phyloP scores from a whole-genome alignment of 2,329 filamentous ascomycete genomes.

The Juglanconis juglandina region DNA sequence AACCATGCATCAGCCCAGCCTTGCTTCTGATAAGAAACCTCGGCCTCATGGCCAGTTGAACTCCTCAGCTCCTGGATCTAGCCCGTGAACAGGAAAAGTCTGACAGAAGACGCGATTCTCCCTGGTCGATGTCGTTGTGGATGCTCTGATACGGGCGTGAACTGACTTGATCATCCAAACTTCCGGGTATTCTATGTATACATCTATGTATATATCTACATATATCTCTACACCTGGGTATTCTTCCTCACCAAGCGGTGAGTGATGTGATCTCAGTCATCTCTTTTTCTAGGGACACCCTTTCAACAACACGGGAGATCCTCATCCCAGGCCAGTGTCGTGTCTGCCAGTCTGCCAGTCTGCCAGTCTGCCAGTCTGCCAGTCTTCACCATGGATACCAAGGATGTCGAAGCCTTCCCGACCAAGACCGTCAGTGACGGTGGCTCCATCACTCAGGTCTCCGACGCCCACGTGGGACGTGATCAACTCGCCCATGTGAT shows the following conservation, averaged over 20 bases:
- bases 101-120: constrained; percentile 1
- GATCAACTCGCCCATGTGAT: constrained; percentile 33
- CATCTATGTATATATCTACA: not conserved
- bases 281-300: not conserved
- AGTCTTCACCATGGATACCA: constrained; percentile 12
- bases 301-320: not conserved
- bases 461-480: constrained; percentile 34
- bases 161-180: not conserved
- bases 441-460: constrained; percentile 23
- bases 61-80: not conserved
- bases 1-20: not conserved
- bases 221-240: not conserved
- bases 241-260: not conserved
- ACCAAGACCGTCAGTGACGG: constrained; percentile 21
- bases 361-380: not conserved
- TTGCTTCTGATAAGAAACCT: not conserved
- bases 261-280: not conserved
- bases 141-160: not conserved
- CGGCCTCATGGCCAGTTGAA: not conserved
- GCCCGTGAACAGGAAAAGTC: not conserved
- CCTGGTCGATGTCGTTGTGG: constrained; percentile 2
- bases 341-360: not conserved
- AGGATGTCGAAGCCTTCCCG: constrained; percentile 22
- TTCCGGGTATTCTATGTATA: not conserved
- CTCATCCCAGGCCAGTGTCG: not conserved